Percentiles rank a stretch among this genome's conserved stretches.
Evolutionary conservation across 2,329 filamentous ascomycete species (phyloP).

Genomic region (Aspergillus amoenus): DNA sequence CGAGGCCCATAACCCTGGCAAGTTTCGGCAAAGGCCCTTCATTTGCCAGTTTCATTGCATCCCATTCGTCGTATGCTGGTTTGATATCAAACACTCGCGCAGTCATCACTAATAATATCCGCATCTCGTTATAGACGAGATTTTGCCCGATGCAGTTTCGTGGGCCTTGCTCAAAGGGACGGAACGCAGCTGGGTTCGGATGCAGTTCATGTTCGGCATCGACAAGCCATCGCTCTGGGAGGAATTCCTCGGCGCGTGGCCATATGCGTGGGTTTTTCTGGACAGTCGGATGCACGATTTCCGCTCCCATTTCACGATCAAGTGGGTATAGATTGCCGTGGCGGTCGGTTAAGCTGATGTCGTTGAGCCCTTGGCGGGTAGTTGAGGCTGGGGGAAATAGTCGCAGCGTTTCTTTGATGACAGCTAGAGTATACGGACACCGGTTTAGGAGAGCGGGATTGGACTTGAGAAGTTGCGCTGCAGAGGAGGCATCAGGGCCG

Average conservation of each 20-base stretch:
- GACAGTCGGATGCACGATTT: neutral
- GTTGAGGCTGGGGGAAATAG: conserved; percentile 4
- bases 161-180: conserved; percentile 15
- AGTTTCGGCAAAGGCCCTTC: neutral
- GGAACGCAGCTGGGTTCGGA: conserved; percentile 3
- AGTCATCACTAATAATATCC: neutral
- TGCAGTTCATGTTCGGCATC: neutral
- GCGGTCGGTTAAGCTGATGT: neutral
- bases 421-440: conserved; percentile 10
- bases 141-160: conserved; percentile 10
- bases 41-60: neutral
- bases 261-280: conserved; percentile 4
- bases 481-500: neutral
- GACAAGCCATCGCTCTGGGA: conserved; percentile 11
- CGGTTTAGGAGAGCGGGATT: conserved; percentile 7
- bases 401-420: conserved; percentile 14
- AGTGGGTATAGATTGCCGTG: neutral
- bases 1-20: neutral
- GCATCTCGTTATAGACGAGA: conserved; percentile 7
- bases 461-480: neutral
- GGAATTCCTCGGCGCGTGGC: conserved; percentile 6
- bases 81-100: conserved; percentile 6
- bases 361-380: neutral
- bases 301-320: neutral
- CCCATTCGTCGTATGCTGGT: neutral